Evolutionary conservation across 495 filamentous ascomycete species (phyloP).

Genomic region (Aspergillus sparsus): DNA sequence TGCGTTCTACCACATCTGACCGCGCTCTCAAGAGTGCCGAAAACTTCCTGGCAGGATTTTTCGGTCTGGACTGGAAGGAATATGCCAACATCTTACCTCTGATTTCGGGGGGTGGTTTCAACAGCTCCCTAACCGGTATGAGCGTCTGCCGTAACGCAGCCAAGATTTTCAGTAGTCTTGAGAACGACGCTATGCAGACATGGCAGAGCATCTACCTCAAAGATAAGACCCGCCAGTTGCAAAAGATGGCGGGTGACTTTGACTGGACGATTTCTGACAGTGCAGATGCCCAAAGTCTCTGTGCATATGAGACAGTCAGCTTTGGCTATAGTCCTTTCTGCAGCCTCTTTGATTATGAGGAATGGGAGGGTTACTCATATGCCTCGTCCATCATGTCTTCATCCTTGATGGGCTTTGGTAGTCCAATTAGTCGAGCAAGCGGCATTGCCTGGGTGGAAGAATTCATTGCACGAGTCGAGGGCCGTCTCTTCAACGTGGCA

Average conservation of each 20-base stretch:
- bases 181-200: constrained; percentile 6
- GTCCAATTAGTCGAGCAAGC: constrained; percentile 56
- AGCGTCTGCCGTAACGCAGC: constrained; percentile 39
- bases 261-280: constrained; percentile 53
- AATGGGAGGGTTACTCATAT: constrained; percentile 51
- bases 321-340: constrained; percentile 60
- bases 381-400: constrained; percentile 57
- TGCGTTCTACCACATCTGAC: constrained; percentile 58
- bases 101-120: constrained; percentile 36
- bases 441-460: constrained; percentile 63
- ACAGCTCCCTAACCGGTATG: constrained; percentile 31
- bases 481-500: constrained; percentile 47
- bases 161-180: constrained; percentile 10
- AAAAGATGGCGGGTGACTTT: constrained; percentile 42
- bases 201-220: constrained; percentile 49
- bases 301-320: constrained; percentile 59
- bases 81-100: constrained; percentile 55
- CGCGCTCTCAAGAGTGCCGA: constrained; percentile 51
- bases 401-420: constrained; percentile 53
- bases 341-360: constrained; percentile 49
- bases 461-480: constrained; percentile 55
- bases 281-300: constrained; percentile 56
- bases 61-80: constrained; percentile 58
- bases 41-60: constrained; percentile 58
- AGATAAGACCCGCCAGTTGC: constrained; percentile 51